phyloP scores from a whole-genome alignment of 352 stramenopile genomes.

The Phytophthora vignae region DNA sequence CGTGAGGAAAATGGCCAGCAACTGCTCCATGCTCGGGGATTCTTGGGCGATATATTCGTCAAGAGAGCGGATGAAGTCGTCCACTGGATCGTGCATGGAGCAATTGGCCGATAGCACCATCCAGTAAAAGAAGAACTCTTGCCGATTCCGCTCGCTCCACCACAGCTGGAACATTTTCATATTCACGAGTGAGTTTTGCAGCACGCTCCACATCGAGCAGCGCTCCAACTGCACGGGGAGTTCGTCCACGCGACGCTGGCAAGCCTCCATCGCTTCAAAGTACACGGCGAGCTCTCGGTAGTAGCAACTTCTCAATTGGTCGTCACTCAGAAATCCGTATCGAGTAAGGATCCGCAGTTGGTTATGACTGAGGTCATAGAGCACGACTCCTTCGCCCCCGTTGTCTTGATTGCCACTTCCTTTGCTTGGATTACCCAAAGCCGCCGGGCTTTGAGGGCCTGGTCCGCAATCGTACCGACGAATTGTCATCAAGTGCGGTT shows the following conservation, averaged over 20 bases:
- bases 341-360: slow-evolving; percentile 71
- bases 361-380: slow-evolving; percentile 85
- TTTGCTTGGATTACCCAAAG: slow-evolving; percentile 8
- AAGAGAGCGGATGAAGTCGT: slow-evolving; percentile 82
- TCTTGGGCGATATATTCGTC: slow-evolving; percentile 81
- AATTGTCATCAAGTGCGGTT: slow-evolving; percentile 81
- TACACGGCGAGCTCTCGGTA: slow-evolving; percentile 79
- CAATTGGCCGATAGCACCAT: slow-evolving; percentile 69
- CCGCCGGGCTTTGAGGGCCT: slow-evolving; percentile 10
- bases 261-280: slow-evolving; percentile 76
- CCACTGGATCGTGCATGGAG: slow-evolving; percentile 76
- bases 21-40: slow-evolving; percentile 63
- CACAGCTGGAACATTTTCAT: slow-evolving; percentile 90
- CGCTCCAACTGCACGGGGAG: slow-evolving; percentile 83
- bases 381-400: slow-evolving; percentile 41
- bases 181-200: slow-evolving; percentile 79
- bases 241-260: slow-evolving; percentile 80
- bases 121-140: slow-evolving; percentile 87
- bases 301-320: slow-evolving; percentile 72
- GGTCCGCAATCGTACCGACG: slow-evolving; percentile 58
- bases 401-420: slow-evolving; percentile 28
- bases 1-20: slow-evolving; percentile 75
- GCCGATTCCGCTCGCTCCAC: slow-evolving; percentile 82
- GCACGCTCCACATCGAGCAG: slow-evolving; percentile 67
- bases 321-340: slow-evolving; percentile 76